Evolutionary conservation across 148 eudicot genomes (phyloP), one percentile per base, ranked within the genome.

Genomic region (Chenopodium berlandieri): DNA sequence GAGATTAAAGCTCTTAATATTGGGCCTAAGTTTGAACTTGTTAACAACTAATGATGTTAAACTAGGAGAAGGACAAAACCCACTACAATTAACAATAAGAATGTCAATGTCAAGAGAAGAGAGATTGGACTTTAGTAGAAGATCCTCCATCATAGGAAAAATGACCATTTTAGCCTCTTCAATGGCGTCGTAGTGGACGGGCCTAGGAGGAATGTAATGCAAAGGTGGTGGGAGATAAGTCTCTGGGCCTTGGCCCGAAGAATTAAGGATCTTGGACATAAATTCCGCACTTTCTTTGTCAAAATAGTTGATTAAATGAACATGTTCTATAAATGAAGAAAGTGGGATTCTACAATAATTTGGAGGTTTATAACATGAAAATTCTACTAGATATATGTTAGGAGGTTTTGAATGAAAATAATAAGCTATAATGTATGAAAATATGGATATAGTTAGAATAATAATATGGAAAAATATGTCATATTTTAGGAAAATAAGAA

Each of bases 11-110:
- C 87, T 86, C 85, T 88, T 91, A 2, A 88, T 76, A 73, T 92
- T 87, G 27, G 91, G 89, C 79, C 91, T 85, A 88, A 94, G 80
- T 25, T 87, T 77, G 75, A 81, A 94, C 63, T 87, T 79, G 84
- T 90, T 91, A 50, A 91, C 82, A 1, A 94, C 60, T 8, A 93
- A 72, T 8, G 98, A 83, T 9, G 94, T 84, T 17, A 94, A 87
- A 6, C 95, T 91, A 19, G 98, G 98, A 7, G 84, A 48, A 0
- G 95, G 90, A 80, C 92, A 92, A 73, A 91, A 83, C 8, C 94
- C 97, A 69, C 97, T 93, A 86, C 94, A 92, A 80, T 94, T 94
- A 19, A 92, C 89, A 0, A 94, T 88, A 11, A 94, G 90, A 6
- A 94, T 78, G 75, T 94, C 94, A 67, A 94, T 85, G 1, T 91